Percentiles rank a stretch among this genome's conserved stretches.
These are phyloP conservation scores for Suillus cothurnatus DNA, from an alignment of 768 basidiomycete species.

Conservation along the genomic window DNA sequence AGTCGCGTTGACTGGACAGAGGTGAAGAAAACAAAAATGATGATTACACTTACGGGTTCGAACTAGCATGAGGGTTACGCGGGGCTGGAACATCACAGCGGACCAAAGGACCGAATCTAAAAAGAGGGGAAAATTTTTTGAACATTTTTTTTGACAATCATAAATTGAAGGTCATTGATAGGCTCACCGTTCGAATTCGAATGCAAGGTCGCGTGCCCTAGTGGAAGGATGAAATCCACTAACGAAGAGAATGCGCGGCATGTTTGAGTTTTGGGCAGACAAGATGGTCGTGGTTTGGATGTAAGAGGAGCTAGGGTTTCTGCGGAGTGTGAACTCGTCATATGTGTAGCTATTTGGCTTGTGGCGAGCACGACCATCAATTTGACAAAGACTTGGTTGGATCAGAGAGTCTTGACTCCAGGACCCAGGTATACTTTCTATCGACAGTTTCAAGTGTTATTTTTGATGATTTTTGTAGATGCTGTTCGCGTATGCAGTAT, in stretches of 20 bases:
- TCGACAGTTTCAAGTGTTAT: neutral
- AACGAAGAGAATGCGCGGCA: slow-evolving; percentile 87
- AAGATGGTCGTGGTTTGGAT: slow-evolving; percentile 27
- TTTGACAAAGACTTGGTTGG: neutral
- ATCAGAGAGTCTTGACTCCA: slow-evolving; percentile 3
- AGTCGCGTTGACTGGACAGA: slow-evolving; percentile 41
- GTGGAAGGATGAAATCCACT: slow-evolving; percentile 85
- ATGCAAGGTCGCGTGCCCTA: slow-evolving; percentile 81
- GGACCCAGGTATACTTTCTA: slow-evolving; percentile 11
- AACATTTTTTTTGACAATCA: slow-evolving; percentile 10
- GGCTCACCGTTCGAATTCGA: slow-evolving; percentile 81
- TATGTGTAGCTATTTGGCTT: slow-evolving; percentile 37
- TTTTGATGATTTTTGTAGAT: slow-evolving; percentile 18
- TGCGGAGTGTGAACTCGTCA: slow-evolving; percentile 31
- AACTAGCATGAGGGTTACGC: slow-evolving; percentile 70
- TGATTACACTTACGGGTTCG: slow-evolving; percentile 75
- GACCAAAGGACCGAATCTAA: slow-evolving; percentile 78
- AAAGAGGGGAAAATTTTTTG: slow-evolving; percentile 9
- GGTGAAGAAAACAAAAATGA: slow-evolving; percentile 26
- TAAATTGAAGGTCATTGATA: neutral
- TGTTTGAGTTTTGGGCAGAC: slow-evolving; percentile 23
- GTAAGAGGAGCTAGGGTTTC: slow-evolving; percentile 20
- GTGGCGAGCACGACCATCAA: slow-evolving; percentile 32
- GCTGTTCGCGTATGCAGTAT: slow-evolving; percentile 22
- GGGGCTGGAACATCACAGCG: slow-evolving; percentile 92